Evolutionary conservation across 202 grass and related monocot species (phyloP).

Genomic region (Musa balbisiana): DNA sequence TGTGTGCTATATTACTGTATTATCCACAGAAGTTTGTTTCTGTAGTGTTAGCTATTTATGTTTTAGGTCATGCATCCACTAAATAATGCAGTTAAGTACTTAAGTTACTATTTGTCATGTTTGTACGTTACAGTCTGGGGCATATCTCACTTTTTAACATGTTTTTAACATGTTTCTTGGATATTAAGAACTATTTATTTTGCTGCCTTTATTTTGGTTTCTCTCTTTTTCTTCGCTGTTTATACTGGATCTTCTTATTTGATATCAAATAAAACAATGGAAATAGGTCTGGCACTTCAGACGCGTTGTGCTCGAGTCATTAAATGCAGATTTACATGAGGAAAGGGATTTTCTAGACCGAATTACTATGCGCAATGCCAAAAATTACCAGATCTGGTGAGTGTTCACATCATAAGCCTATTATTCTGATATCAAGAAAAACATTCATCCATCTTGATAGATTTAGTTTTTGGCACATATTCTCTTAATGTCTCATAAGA

Average conservation of each 20-base stretch:
- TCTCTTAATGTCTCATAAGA: background rate
- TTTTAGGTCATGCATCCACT: no score
- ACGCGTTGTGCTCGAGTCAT: slow-evolving; percentile 73
- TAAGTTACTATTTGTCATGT: no score
- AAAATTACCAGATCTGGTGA: slow-evolving; percentile 98
- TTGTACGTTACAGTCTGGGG: background rate
- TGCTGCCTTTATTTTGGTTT: background rate
- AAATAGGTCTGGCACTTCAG: slow-evolving; percentile 93
- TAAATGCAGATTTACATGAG: slow-evolving; percentile 52
- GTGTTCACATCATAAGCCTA: slow-evolving; percentile 14
- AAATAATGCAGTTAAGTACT: no score
- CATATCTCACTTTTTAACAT: no score
- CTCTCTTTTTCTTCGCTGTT: background rate
- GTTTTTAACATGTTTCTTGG: background rate
- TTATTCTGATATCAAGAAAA: slow-evolving; percentile 8
- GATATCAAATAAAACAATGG: slow-evolving; percentile 1
- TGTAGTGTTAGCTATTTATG: no score
- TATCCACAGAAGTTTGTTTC: no score
- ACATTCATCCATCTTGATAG: background rate
- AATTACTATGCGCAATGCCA: slow-evolving; percentile 55
- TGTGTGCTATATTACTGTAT: no score
- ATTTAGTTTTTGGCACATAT: background rate
- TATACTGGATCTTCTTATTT: slow-evolving; percentile 3
- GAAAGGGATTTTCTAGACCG: slow-evolving; percentile 65
- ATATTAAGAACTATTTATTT: background rate